Conservation (phyloP, 768 basidiomycete species). For the Lentinula sp. region DNA sequence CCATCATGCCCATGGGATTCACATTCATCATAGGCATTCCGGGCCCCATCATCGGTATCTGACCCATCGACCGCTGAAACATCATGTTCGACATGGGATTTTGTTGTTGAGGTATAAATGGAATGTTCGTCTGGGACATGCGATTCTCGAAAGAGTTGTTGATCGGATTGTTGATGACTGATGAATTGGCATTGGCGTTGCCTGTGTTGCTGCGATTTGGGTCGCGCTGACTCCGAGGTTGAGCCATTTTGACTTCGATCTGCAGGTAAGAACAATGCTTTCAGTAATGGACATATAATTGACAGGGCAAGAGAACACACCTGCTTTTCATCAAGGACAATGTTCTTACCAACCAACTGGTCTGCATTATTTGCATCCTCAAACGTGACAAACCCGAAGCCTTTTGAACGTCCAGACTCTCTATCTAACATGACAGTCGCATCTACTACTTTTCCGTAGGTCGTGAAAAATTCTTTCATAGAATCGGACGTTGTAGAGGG, state of each 20-base stretch:
- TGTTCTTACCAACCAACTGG: conserved; percentile 56
- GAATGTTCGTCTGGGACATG: conserved; percentile 25
- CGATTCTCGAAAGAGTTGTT: conserved; percentile 25
- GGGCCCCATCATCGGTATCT: conserved; percentile 36
- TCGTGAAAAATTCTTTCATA: conserved; percentile 63
- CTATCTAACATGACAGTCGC: conserved; percentile 84
- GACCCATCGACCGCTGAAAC: conserved; percentile 44
- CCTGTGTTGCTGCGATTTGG: conserved; percentile 32
- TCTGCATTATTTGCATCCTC: conserved; percentile 60
- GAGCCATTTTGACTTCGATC: conserved; percentile 83
- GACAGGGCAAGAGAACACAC: conserved; percentile 28
- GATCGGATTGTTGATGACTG: conserved; percentile 12
- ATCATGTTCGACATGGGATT: conserved; percentile 37
- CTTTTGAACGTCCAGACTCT: conserved; percentile 69
- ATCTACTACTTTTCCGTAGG: conserved; percentile 78
- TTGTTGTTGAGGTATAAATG: conserved; percentile 27
- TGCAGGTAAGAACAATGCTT: conserved; percentile 17
- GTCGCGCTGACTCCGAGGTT: conserved; percentile 61
- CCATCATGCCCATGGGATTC: conserved; percentile 46
- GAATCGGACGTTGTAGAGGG: conserved; percentile 63
- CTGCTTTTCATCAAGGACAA: conserved; percentile 73
- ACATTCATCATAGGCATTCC: conserved; percentile 33
- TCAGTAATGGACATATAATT: too few species aligned
- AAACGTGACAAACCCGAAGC: conserved; percentile 85
- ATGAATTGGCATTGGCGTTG: conserved; percentile 16